Evolutionary conservation across 768 basidiomycete genomes (phyloP), one percentile per base, ranked within the genome.

Genomic region (Trametes punicea): DNA sequence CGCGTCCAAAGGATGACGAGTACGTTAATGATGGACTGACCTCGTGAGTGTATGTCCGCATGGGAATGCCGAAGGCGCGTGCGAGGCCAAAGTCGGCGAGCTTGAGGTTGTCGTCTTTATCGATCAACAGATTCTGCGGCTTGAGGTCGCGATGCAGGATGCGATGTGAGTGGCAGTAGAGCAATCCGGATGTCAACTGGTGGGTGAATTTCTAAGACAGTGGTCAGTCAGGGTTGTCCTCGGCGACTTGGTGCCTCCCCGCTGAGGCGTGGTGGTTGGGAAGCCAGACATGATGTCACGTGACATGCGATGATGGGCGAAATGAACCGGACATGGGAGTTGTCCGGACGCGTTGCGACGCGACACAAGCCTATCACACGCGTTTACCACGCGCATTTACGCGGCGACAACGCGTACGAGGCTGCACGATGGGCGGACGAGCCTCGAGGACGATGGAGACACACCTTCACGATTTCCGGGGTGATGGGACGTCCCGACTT

Each of bases 41-140:
- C 81, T 99, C 97, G 68, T 98, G 97, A 15, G 96, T 99, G 70
- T 98, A 99, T n/a, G 96, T 97, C 64, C 97, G 80, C 78, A 99
- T 86, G 38, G 97, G 97, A 64, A 99, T 98, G 56, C 97, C 97
- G 69, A 99, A 99, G 10, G 96, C 96, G 57, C 96, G 79, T 2
- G 96, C 95, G 40, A 98, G 80, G 38, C 96, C 96, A 66, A 98
- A 98, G 74, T 98, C 96, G 13, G 93, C 95, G 23, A 98, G 82
- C 73, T 98, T 98, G 51, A 98, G 81, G 69, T 97, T 96, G 61
- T 91, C 85, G 49, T 83, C 74, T 61, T 84, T 86, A 75, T 94
- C 87, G 69, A 98, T 97, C 56, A 98, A 80, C 53, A 98, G 75
- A 72, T 98, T 98, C 74, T 98, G 95, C 0, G 93, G 93, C 71